Conservation (phyloP, 345 rosid species). For the Salix udensis region DNA sequence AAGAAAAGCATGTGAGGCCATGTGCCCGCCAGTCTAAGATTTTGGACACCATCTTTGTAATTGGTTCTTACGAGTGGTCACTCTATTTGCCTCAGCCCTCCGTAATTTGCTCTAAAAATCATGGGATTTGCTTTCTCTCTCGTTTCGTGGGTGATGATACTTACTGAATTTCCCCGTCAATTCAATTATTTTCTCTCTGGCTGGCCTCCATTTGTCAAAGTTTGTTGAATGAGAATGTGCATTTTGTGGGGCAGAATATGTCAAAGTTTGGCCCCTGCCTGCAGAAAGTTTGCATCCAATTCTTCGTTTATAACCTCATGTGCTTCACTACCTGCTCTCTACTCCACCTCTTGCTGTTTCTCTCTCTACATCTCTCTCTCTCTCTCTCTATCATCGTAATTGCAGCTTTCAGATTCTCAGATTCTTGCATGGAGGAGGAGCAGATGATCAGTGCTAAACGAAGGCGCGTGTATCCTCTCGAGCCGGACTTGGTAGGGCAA, state of each 20-base stretch:
- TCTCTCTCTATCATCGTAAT: too few relatives aligned
- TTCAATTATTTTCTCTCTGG: neutral
- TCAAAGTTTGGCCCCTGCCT: too few relatives aligned
- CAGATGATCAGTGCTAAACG: constrained; percentile 20
- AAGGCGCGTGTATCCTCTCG: constrained; percentile 23
- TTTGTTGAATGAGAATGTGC: neutral
- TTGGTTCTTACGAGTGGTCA: neutral
- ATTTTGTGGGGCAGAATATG: too few relatives aligned
- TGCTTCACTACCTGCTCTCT: neutral
- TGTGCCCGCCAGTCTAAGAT: constrained; percentile 9
- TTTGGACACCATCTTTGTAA: neutral
- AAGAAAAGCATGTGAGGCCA: constrained; percentile 23
- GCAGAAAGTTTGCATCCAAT: too few relatives aligned
- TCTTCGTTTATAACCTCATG: neutral
- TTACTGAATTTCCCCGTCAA: too few relatives aligned
- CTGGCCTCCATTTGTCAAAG: constrained; percentile 8
- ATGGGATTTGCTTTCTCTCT: neutral
- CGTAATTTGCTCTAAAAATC: constrained; percentile 10
- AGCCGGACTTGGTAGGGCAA: constrained; percentile 20
- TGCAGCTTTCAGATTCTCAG: too few relatives aligned
- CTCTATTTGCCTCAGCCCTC: neutral
- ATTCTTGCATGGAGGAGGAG: constrained; percentile 25
- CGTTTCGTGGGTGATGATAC: too few relatives aligned
- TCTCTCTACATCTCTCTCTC: too few relatives aligned
- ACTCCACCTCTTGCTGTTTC: too few relatives aligned